phyloP scores from a whole-genome alignment of 768 basidiomycete species.

The Dentipellis fragilis region DNA sequence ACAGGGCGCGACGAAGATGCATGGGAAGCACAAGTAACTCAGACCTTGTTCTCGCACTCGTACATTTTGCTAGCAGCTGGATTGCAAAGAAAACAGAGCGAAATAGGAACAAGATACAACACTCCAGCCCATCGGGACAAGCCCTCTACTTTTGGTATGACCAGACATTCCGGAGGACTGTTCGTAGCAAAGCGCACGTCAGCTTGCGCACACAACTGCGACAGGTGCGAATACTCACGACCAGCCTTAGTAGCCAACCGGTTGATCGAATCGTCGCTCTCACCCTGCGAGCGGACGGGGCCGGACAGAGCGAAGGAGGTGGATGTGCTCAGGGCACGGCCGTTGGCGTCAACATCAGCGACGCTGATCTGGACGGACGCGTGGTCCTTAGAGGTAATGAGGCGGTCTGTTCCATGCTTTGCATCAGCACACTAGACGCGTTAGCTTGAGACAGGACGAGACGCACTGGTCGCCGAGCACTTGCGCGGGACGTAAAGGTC shows the following conservation, averaged over 20 bases:
- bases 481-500: slow-evolving; percentile 99
- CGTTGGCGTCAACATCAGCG: slow-evolving; percentile 86
- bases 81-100: not conserved
- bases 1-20: no score
- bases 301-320: slow-evolving; percentile 95
- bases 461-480: slow-evolving; percentile 93
- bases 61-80: not conserved
- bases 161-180: slow-evolving; percentile 96
- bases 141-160: slow-evolving; percentile 78
- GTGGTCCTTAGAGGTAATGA: slow-evolving; percentile 98
- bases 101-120: not conserved
- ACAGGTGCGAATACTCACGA: slow-evolving; percentile 45
- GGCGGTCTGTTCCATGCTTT: slow-evolving; percentile 53
- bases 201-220: no score
- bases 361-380: slow-evolving; percentile 96
- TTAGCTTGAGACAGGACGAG: not conserved
- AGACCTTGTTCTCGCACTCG: not conserved
- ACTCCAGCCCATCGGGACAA: not conserved
- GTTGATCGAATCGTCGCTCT: slow-evolving; percentile 95
- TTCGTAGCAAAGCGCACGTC: slow-evolving; percentile 2
- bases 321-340: slow-evolving; percentile 65
- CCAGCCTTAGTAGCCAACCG: slow-evolving; percentile 92
- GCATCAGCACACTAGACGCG: not conserved
- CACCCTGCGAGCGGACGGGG: slow-evolving; percentile 87
- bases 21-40: not conserved